Evolutionary conservation across 345 rosid genomes (phyloP).

Genomic region (Syzygium aqueum): DNA sequence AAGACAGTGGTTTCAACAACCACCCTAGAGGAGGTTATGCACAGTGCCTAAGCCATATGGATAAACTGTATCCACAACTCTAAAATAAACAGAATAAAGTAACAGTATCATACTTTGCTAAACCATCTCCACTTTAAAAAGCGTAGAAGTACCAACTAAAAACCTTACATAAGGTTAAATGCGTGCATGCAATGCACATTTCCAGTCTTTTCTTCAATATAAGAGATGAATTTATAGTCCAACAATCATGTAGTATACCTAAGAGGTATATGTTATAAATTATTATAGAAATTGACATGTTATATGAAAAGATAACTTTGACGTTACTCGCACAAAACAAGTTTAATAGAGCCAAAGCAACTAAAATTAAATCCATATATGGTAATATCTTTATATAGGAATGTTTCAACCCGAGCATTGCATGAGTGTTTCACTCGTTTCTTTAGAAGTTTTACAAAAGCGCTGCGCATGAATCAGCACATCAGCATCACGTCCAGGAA

Average conservation of each 20-base stretch:
- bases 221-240: background rate
- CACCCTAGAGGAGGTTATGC: background rate
- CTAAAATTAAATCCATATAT: background rate
- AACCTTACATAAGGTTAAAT: background rate
- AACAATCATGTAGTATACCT: background rate
- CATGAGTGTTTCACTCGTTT: background rate
- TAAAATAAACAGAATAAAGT: background rate
- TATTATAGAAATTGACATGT: background rate
- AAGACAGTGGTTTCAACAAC: background rate
- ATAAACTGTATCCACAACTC: background rate
- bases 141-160: background rate
- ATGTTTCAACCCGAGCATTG: background rate
- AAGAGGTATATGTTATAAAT: background rate
- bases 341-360: background rate
- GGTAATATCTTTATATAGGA: background rate
- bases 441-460: background rate
- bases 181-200: background rate
- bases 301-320: background rate
- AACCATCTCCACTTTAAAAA: background rate
- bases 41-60: background rate
- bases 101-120: background rate
- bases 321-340: fast-evolving
- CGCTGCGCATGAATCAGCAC: background rate
- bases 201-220: background rate
- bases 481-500: background rate